Conservation (phyloP, 1,284 basidiomycete genomes). For the Rhodotorula sp. region DNA sequence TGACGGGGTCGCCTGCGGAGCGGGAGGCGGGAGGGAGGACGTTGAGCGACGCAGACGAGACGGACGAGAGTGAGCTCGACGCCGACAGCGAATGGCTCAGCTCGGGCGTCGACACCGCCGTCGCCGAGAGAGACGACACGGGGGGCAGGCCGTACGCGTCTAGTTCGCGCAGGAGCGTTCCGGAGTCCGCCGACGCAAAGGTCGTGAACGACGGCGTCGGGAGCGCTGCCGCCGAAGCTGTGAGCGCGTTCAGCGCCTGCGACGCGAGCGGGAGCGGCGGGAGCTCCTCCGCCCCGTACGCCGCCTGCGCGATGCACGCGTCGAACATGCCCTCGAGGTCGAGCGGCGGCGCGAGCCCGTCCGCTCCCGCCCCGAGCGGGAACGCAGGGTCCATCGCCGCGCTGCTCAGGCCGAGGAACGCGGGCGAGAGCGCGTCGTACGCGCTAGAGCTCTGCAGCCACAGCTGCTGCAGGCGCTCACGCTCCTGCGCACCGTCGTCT, state of each 20-base stretch:
- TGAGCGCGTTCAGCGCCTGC: not conserved
- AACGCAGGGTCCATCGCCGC: too few species aligned
- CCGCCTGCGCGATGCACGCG: not conserved
- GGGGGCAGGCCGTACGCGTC: not conserved
- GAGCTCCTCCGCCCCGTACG: not conserved
- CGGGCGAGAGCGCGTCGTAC: constrained; percentile 33
- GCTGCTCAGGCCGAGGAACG: constrained; percentile 8
- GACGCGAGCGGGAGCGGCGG: not conserved
- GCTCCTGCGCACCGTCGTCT: not conserved
- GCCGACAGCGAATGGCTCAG: not conserved
- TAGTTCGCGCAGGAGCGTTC: too few species aligned
- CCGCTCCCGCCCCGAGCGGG: not conserved
- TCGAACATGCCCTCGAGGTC: not conserved
- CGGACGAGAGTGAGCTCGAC: constrained; percentile 9
- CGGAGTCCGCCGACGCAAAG: too few species aligned
- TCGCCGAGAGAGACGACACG: too few species aligned
- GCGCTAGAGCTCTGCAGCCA: constrained; percentile 20
- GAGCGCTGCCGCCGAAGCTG: not conserved
- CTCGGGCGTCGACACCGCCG: too few species aligned
- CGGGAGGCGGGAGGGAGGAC: not conserved
- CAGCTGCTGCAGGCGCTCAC: constrained; percentile 24
- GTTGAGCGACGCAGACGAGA: not conserved
- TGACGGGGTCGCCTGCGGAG: not conserved
- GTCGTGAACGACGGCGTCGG: not conserved
- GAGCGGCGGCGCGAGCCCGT: not conserved